Conservation (phyloP, 768 basidiomycete genomes). For the Suillus subalutaceus region DNA sequence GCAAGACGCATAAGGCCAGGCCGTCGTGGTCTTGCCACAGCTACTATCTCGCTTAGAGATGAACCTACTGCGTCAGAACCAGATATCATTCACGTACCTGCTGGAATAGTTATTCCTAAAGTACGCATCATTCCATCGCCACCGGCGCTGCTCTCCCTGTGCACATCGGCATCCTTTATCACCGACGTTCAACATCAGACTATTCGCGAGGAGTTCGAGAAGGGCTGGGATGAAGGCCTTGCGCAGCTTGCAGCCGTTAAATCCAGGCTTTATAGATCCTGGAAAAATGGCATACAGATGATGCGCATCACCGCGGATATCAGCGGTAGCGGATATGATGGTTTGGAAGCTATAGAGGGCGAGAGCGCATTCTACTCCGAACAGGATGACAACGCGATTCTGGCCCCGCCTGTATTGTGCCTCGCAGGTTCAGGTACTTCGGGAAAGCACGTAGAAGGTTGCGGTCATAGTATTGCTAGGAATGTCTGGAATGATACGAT, state of each 20-base stretch:
- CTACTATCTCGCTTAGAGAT: constrained; percentile 63
- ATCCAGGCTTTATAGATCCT: constrained; percentile 47
- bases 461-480: constrained; percentile 40
- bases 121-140: constrained; percentile 61
- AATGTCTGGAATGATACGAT: constrained; percentile 38
- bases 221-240: constrained; percentile 67
- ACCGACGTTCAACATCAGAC: constrained; percentile 38
- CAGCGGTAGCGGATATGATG: constrained; percentile 37
- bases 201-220: constrained; percentile 55
- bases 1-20: constrained; percentile 42
- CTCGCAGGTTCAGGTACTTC: constrained; percentile 36
- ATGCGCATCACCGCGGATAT: constrained; percentile 41
- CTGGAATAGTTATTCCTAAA: constrained; percentile 32
- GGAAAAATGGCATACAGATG: constrained; percentile 46
- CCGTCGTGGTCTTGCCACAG: constrained; percentile 63
- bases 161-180: constrained; percentile 39
- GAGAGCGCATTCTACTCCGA: constrained; percentile 32
- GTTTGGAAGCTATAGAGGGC: constrained; percentile 35
- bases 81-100: constrained; percentile 15
- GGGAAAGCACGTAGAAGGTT: constrained; percentile 37
- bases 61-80: constrained; percentile 23
- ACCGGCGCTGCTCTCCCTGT: constrained; percentile 52
- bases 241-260: constrained; percentile 52
- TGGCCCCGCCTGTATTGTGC: constrained; percentile 39
- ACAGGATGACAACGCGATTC: constrained; percentile 13